Conservation (phyloP, 208 protist genomes). For the Cochliopodium minus region DNA sequence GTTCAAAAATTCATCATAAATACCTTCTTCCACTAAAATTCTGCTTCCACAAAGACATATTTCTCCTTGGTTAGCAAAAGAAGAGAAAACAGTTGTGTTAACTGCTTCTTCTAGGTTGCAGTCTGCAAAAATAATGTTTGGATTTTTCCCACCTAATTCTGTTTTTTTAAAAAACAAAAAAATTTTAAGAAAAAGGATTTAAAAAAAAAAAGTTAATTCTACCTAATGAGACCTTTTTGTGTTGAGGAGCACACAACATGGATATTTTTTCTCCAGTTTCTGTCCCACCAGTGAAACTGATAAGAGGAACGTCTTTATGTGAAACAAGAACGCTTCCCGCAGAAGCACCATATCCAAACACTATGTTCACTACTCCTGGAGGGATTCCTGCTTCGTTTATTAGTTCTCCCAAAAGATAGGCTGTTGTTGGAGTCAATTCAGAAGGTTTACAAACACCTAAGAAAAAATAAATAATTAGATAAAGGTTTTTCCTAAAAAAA, state of each 20-base stretch:
- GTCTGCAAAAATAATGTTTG: constrained; percentile 41
- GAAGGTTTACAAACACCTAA: constrained; percentile 41
- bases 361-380: constrained; percentile 37
- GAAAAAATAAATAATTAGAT: constrained; percentile 24
- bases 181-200: neutral
- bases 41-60: constrained; percentile 46
- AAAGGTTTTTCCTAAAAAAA: too few species aligned
- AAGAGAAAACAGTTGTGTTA: constrained; percentile 4
- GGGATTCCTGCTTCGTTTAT: constrained; percentile 29
- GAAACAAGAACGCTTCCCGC: constrained; percentile 32
- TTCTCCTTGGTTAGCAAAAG: constrained; percentile 38
- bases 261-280: constrained; percentile 27
- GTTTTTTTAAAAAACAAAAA: constrained; percentile 7
- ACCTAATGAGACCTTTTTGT: constrained; percentile 36
- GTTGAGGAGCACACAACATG: constrained; percentile 8
- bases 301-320: constrained; percentile 28
- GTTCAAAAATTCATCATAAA: constrained; percentile 46
- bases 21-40: constrained; percentile 37
- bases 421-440: constrained; percentile 45
- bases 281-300: constrained; percentile 51
- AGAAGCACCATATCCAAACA: constrained; percentile 24
- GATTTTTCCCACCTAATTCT: constrained; percentile 56
- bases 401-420: constrained; percentile 24
- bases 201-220: neutral
- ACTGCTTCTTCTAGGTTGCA: constrained; percentile 22